Percentiles rank a stretch among this genome's conserved stretches.
phyloP scores from a whole-genome alignment of 225 moss, liverwort and hornwort genomes.

The Pleurozium schreberi region DNA sequence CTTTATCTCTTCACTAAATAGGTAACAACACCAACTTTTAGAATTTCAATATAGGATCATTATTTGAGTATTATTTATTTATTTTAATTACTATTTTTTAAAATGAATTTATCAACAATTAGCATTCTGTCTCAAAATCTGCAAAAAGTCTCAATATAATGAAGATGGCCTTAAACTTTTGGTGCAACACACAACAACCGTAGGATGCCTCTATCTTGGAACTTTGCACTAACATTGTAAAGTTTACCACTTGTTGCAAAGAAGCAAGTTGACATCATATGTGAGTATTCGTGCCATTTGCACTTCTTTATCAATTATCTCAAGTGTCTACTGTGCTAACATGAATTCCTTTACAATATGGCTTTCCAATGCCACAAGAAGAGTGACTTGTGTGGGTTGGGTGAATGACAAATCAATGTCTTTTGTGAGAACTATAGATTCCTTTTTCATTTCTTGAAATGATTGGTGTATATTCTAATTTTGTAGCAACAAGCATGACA shows the following conservation, averaged over 20 bases:
- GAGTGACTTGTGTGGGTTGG: no score
- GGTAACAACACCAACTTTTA: no score
- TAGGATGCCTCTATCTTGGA: not conserved
- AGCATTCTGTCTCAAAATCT: no score
- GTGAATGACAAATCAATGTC: not conserved
- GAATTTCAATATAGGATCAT: no score
- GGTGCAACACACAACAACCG: not conserved
- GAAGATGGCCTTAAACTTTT: no score
- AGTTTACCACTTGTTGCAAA: not conserved
- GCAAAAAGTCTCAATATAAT: no score
- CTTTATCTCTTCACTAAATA: no score
- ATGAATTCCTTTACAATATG: not conserved
- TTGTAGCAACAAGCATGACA: not conserved
- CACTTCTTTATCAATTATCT: not conserved
- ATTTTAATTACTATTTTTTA: no score
- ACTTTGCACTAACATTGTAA: not conserved
- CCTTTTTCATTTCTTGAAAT: not conserved
- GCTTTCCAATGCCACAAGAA: not conserved
- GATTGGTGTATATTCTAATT: not conserved
- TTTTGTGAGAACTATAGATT: accelerated
- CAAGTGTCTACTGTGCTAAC: no score
- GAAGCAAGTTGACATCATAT: not conserved
- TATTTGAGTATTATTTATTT: no score
- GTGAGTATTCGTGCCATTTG: not conserved
- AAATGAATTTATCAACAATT: no score